Conservation (phyloP, 2,329 filamentous ascomycete genomes). For the Fusarium denticulatum region DNA sequence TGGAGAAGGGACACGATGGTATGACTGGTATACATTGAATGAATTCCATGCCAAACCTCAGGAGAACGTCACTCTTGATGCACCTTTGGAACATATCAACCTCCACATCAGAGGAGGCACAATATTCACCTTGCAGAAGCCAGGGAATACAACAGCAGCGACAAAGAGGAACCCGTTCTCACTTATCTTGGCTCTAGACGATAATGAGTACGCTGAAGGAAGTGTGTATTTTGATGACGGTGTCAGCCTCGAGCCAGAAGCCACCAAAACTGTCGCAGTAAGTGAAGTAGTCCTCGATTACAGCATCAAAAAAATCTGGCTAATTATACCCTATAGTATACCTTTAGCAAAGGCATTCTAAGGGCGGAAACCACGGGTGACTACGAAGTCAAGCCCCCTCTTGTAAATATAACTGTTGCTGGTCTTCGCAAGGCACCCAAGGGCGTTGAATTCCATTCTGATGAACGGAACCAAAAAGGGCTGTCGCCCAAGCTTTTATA, state of each 20-base stretch:
- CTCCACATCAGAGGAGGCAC: background rate
- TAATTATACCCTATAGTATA: background rate
- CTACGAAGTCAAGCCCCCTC: background rate
- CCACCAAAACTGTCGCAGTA: background rate
- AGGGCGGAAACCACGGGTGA: background rate
- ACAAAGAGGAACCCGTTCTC: background rate
- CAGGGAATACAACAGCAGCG: background rate
- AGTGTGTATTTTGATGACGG: background rate
- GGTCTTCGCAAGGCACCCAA: background rate
- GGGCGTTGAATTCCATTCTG: background rate
- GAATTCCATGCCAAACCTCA: background rate
- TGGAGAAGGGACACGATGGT: background rate
- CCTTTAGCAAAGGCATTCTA: background rate
- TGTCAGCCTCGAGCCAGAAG: background rate
- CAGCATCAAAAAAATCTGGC: fast-evolving
- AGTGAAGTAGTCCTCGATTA: fast-evolving
- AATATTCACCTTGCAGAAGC: background rate
- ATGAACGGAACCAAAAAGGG: background rate
- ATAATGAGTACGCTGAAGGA: background rate
- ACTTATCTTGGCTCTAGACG: background rate
- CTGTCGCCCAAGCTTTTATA: background rate
- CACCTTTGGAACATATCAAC: background rate
- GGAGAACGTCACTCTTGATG: background rate
- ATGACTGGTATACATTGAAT: background rate
- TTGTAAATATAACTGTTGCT: background rate